Evolutionary conservation across 2,329 filamentous ascomycete genomes (phyloP).

Genomic region (Aspergillus sp.): DNA sequence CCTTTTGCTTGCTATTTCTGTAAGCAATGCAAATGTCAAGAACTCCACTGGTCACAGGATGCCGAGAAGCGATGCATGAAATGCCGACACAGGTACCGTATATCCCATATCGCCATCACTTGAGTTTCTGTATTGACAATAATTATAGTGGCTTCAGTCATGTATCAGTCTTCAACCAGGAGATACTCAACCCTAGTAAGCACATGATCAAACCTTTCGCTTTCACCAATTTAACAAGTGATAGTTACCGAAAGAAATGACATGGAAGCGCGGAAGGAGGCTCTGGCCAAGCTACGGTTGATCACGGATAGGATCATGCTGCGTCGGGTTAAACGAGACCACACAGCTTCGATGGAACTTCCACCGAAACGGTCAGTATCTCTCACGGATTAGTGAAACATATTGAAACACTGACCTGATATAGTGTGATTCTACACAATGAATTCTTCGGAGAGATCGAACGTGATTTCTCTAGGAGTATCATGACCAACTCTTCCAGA

Average conservation of each 20-base stretch:
- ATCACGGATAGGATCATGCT: constrained; percentile 95
- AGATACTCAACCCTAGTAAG: constrained; percentile 76
- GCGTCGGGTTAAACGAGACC: constrained; percentile 87
- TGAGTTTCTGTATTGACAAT: constrained; percentile 5
- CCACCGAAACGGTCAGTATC: constrained; percentile 74
- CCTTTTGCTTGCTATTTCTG: constrained; percentile 95
- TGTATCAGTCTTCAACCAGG: constrained; percentile 88
- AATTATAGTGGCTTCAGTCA: constrained; percentile 57
- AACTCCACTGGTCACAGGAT: constrained; percentile 79
- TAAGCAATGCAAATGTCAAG: constrained; percentile 77
- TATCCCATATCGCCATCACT: constrained; percentile 16
- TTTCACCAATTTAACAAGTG: constrained; percentile 9
- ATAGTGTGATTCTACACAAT: constrained; percentile 74
- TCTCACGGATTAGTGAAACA: background rate
- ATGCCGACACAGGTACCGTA: constrained; percentile 60
- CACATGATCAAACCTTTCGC: background rate
- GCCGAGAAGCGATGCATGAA: constrained; percentile 67
- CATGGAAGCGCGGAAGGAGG: constrained; percentile 60
- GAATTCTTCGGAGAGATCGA: constrained; percentile 97
- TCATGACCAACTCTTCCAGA: constrained; percentile 87
- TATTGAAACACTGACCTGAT: constrained; percentile 8
- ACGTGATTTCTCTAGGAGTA: constrained; percentile 90
- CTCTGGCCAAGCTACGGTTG: constrained; percentile 78
- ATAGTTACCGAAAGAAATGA: constrained; percentile 57
- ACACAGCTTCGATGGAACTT: constrained; percentile 92